These are phyloP conservation scores for Trichoderma polysporum DNA, from an alignment of 2,329 filamentous ascomycete species.

Conservation along the genomic window DNA sequence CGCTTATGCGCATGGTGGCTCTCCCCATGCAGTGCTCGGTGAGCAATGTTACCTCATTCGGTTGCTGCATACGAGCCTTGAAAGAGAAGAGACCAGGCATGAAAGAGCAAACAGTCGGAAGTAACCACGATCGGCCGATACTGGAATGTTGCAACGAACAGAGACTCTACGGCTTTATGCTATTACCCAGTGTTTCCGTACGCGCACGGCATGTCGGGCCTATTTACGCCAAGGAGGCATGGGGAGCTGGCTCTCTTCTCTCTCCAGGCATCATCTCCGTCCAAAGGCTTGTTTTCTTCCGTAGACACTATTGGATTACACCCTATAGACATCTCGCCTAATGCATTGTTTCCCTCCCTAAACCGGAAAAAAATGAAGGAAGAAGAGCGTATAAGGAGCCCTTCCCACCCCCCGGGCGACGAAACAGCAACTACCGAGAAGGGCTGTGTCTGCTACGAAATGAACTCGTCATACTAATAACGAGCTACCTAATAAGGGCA, in stretches of 20 bases:
- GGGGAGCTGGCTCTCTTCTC: neutral
- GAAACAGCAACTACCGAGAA: constrained; percentile 1
- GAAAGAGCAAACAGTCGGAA: neutral
- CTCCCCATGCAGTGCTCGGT: neutral
- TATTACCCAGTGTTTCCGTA: neutral
- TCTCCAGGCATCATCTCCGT: constrained; percentile 4
- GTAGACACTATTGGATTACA: neutral
- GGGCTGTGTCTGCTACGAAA: neutral
- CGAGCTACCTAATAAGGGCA: neutral
- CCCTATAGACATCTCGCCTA: neutral
- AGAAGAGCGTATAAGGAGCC: neutral
- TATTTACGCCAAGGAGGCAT: neutral
- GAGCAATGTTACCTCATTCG: neutral
- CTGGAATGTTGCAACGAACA: neutral
- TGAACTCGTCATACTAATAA: neutral
- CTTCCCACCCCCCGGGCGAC: neutral
- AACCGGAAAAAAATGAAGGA: neutral
- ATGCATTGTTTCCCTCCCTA: neutral
- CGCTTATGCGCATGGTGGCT: neutral
- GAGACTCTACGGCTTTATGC: neutral
- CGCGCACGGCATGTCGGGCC: neutral
- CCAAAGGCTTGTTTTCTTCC: neutral
- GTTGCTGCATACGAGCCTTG: neutral
- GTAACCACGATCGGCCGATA: constrained; percentile 6
- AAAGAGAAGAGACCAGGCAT: neutral